These are phyloP conservation scores for Blastocystis sp. DNA, from an alignment of 352 stramenopile genomes.

Conservation along the genomic window DNA sequence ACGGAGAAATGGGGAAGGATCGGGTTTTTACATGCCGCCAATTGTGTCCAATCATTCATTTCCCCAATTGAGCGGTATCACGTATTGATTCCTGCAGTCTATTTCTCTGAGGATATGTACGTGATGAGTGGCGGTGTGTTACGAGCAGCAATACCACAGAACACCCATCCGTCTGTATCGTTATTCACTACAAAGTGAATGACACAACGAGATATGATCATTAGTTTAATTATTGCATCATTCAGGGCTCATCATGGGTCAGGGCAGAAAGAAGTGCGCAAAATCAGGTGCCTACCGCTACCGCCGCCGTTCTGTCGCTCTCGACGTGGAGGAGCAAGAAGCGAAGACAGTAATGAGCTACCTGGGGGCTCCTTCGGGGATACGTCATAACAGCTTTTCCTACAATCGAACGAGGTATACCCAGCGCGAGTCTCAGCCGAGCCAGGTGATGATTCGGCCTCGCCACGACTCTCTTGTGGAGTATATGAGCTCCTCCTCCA, in stretches of 20 bases:
- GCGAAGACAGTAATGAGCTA: not conserved
- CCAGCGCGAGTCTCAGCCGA: not conserved
- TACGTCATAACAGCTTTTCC: not conserved
- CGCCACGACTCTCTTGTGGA: constrained; percentile 54
- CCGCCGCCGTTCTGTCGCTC: constrained; percentile 8
- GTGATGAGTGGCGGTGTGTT: too few relatives aligned
- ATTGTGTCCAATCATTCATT: too few relatives aligned
- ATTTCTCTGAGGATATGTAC: too few relatives aligned
- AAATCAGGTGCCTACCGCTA: not conserved
- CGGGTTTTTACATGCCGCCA: not conserved
- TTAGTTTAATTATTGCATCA: not conserved
- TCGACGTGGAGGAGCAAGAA: constrained; percentile 2
- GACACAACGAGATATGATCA: not conserved
- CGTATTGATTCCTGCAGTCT: too few relatives aligned
- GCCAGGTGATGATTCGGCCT: not conserved
- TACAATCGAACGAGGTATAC: not conserved
- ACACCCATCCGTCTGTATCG: too few relatives aligned
- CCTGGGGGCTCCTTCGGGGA: not conserved
- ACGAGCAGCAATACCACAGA: too few relatives aligned
- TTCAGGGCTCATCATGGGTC: constrained; percentile 5
- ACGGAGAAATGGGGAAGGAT: not conserved
- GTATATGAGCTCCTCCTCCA: constrained; percentile 30
- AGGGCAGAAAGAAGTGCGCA: constrained; percentile 53
- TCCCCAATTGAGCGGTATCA: too few relatives aligned
- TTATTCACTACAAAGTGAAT: not conserved